Base-by-base conservation (phyloP, 345 rosid species). In the Angophora floribunda region DNA sequence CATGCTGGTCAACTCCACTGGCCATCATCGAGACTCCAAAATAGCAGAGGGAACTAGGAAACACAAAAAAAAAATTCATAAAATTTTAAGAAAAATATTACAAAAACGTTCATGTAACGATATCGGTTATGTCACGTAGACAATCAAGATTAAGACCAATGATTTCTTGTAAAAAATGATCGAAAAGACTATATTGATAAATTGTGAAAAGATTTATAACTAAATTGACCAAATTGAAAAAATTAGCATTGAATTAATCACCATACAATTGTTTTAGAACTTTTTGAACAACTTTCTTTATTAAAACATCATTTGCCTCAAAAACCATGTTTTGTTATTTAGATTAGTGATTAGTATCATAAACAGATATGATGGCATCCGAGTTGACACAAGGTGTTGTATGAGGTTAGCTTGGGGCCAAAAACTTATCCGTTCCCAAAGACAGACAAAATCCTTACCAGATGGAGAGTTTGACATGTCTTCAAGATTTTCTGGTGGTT, bases 1-100 rank as follows among this genome's bases (percentile, higher is more conserved):
- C 21, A 4, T 55, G 28, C 61, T 2, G 0, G 13, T 0, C 0
- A 55, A 28, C 24, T 6, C 28, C 13, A 55, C 28, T 28, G 24
- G 24, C 28, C 28, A 55, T 55, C 28, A 7, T 28, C 28, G 24
- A 55, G 6, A 28, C 61, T 28, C 28, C 11, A 4, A 2, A 55
- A 55, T 1, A 0, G 61, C 4, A 55, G 5, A 55, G 61, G 28
- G 28, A 55, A 55, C 22, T 55, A 55, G 61, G 61, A 55, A 55
- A 55, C 61, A 55, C 9, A 7, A 15, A 6, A 53, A 7, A 53
- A 53, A 53, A 53, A 19, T 1, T 19, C 24, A 53, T 7, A 53
- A 53, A 0, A 8, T 21, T 21, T 22, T 1, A 55, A 55, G 13
- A 55, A 22, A 55, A 9, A 9, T 22, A 55, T 55, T 55, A 5